Evolutionary conservation across 2,329 filamentous ascomycete species (phyloP), one percentile per base, ranked within the genome.

Genomic region (Fonsecaea monophora): DNA sequence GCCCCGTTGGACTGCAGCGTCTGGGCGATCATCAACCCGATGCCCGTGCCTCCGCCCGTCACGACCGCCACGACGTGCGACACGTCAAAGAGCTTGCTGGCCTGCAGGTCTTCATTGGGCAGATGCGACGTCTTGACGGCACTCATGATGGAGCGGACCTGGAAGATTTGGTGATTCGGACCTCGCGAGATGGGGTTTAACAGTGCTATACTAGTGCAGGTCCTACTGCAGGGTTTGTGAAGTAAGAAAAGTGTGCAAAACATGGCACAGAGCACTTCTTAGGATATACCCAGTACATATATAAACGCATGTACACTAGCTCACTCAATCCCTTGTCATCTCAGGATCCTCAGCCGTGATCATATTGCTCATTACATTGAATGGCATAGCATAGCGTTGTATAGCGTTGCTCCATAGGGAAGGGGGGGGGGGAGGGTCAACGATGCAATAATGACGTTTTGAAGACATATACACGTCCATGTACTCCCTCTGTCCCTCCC

Each of bases 1-100:
- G 79, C 80, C n/a, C 82, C 82, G 65, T 84, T 84, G 32, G 79
- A 78, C 2, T 78, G 80, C 15, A 84, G 74, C 4, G 81, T 78
- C 65, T 82, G 78, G 4, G 82, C 78, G 18, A 81, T 82, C 75
- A 84, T 82, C 69, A 82, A 76, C 10, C 82, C 82, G 30, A 83
- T 77, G 7, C 82, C 82, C 2, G 78, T 42, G 38, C 38, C 38
- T 1, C 38, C 38, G 13, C 38, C 38, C 12, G 81, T 83, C 15
- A 83, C 77, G 45, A 83, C 76, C 45, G 80, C 78, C 30, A 73
- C 71, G 48, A 75, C 70, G 48, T 72, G 70, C 18, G 71, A 73
- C 57, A 77, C 73, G 53, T 76, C 72, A 64, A 77, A 77, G 53
- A 77, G 72, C 12, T 72, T 74, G 30, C 67, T 62, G 53, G 70